Base-by-base conservation (phyloP, 2,329 filamentous ascomycete genomes). In the Alternaria arbusti region DNA sequence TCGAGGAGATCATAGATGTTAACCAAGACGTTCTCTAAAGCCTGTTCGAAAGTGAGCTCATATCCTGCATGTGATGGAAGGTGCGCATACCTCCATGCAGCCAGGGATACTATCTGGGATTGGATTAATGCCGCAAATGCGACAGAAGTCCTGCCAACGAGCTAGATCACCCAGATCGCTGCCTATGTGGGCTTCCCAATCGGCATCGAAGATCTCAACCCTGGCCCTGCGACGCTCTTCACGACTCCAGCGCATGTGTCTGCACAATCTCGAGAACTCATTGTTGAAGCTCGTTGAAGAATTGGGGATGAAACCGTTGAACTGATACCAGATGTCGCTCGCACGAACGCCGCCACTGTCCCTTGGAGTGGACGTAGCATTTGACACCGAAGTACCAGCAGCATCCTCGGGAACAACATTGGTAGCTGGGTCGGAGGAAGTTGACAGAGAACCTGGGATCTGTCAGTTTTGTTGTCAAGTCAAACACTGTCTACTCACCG, bases 221-320 rank as follows among this genome's bases (percentile, higher is more conserved):
- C 57, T 57, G 8, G 43, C 46, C 8, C 44, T 6, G 17, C 22
- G 11, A 3, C 50, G 56, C 32, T 66, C 59, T 11, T 55, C 49
- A 15, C 43, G 40, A 20, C 28, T 50, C 67, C 68, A 73, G 22
- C 57, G 44, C 58, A 59, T 52, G 3, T 58, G 54, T 9, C 45
- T 51, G 3, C 63, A 59, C 7, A 73, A 59, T 5, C 61, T 57
- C n/a, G 47, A 32, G 63, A 70, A 72, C 26, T 70, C 63, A 11
- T 52, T 25, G 2, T 46, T 22, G 51, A 72, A 66, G 20, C 54
- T 46, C 0, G 61, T 59, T 17, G 51, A 23, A 1, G 50, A 58
- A 15, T 70, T 40, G 13, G 58, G 52, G 13, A 22, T 7, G 47
- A 58, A 58, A 15, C 56, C 52, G 11, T 44, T 25, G 12, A 25